Evolutionary conservation across 148 eudicot species (phyloP).

Genomic region (Chenopodium formosanum): DNA sequence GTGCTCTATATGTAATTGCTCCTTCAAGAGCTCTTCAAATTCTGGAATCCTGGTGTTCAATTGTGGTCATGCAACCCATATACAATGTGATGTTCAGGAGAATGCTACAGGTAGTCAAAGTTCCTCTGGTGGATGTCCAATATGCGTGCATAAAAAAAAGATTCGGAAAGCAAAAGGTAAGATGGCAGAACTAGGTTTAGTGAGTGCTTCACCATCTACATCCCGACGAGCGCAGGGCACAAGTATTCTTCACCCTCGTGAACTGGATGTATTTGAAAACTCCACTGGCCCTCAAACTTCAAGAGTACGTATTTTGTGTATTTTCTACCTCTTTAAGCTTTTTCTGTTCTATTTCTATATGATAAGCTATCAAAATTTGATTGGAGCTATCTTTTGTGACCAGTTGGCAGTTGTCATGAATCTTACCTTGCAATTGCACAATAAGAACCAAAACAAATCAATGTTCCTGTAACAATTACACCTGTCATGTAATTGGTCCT

Average conservation of each 20-base stretch:
- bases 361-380: neutral
- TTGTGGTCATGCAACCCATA: conserved; percentile 88
- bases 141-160: conserved; percentile 74
- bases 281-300: conserved; percentile 47
- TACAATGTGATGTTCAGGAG: conserved; percentile 69
- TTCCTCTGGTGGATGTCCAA: conserved; percentile 69
- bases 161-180: conserved; percentile 48
- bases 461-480: neutral
- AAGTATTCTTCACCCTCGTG: conserved; percentile 41
- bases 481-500: neutral
- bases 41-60: conserved; percentile 70
- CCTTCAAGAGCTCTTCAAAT: conserved; percentile 53
- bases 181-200: conserved; percentile 57
- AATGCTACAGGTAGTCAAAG: conserved; percentile 42
- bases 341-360: neutral
- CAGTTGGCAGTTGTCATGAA: neutral
- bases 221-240: conserved; percentile 41
- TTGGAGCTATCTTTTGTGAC: neutral
- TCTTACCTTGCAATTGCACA: neutral
- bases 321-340: neutral
- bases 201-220: conserved; percentile 42
- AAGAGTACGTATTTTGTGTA: conserved; percentile 49
- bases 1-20: conserved; percentile 82
- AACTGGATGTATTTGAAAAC: conserved; percentile 57
- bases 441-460: neutral